Evolutionary conservation across 2,329 filamentous ascomycete species (phyloP).

Genomic region (Emmonsiellopsis sp.): DNA sequence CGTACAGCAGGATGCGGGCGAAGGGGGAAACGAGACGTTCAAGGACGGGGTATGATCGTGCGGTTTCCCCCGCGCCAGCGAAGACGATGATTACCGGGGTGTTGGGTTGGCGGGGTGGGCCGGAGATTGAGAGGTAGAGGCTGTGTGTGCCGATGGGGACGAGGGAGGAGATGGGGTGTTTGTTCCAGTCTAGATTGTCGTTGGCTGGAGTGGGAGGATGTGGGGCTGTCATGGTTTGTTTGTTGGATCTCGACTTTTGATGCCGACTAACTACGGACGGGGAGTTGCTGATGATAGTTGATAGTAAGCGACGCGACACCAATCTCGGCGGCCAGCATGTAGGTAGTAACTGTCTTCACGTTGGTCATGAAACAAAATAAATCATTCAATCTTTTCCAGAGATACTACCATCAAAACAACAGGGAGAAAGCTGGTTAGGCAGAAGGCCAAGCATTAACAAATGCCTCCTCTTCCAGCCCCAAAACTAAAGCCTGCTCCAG

Average conservation of each 20-base stretch:
- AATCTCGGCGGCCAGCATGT: too few relatives aligned
- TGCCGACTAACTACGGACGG: too few relatives aligned
- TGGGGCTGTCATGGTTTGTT: background rate
- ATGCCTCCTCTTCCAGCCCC: too few relatives aligned
- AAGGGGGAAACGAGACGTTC: constrained; percentile 20
- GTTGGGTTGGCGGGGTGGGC: constrained; percentile 13
- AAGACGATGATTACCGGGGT: constrained; percentile 26
- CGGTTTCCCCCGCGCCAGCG: constrained; percentile 26
- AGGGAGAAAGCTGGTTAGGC: too few relatives aligned
- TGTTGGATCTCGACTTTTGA: background rate
- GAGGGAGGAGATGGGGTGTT: constrained; percentile 9
- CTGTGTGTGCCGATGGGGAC: constrained; percentile 24
- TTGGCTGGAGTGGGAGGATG: background rate
- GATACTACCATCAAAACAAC: too few relatives aligned
- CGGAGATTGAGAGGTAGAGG: constrained; percentile 22
- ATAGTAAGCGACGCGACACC: too few relatives aligned
- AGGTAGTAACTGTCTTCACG: too few relatives aligned
- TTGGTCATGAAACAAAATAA: too few relatives aligned
- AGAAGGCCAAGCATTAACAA: too few relatives aligned
- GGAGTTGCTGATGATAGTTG: too few relatives aligned
- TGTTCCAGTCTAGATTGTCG: background rate
- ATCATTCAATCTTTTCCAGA: too few relatives aligned
- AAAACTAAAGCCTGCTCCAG: too few relatives aligned
- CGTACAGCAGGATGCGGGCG: constrained; percentile 25
- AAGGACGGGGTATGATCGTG: constrained; percentile 24